Conservation (phyloP, 2,329 filamentous ascomycete genomes). For the Periconia digitata region DNA sequence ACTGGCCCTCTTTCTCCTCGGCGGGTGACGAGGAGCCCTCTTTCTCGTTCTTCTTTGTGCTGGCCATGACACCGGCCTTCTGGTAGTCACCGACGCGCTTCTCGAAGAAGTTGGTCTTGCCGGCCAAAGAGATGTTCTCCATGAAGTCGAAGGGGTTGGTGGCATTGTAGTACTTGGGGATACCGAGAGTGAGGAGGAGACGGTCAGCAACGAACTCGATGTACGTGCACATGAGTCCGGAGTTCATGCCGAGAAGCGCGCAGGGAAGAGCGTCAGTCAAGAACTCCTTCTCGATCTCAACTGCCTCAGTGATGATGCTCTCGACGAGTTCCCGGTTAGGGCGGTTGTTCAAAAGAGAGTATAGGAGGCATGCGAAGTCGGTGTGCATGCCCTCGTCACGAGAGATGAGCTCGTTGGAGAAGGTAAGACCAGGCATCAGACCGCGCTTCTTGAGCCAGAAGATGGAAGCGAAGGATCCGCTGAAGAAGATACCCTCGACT, state of each 20-base stretch:
- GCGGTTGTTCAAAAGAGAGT: conserved; percentile 94
- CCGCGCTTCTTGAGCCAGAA: conserved; percentile 99
- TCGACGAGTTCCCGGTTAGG: conserved; percentile 79
- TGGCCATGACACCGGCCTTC: conserved; percentile 98
- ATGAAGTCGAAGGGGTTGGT: conserved; percentile 99
- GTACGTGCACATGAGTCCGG: conserved; percentile 97
- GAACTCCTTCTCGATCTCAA: conserved; percentile 96
- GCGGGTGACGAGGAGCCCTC: conserved; percentile 46
- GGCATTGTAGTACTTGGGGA: conserved; percentile 88
- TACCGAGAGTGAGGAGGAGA: conserved; percentile 88
- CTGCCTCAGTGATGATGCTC: conserved; percentile 91
- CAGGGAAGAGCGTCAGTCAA: conserved; percentile 92
- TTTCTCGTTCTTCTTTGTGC: conserved; percentile 71
- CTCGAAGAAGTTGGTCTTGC: conserved; percentile 99
- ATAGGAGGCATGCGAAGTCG: conserved; percentile 95
- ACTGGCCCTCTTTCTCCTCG: conserved; percentile 48
- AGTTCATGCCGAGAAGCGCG: conserved; percentile 95
- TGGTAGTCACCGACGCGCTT: conserved; percentile 99
- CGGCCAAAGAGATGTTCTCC: conserved; percentile 98
- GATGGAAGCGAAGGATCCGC: conserved; percentile 95
- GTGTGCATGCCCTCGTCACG: conserved; percentile 99
- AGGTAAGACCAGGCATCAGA: conserved; percentile 96
- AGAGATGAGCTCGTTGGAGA: conserved; percentile 99
- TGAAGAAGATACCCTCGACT: conserved; percentile 99
- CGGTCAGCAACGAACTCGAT: conserved; percentile 99